Percentiles rank a stretch among this genome's conserved stretches.
These are phyloP conservation scores for Emericellopsis terricola DNA, from an alignment of 495 filamentous ascomycete species.

Conservation along the genomic window DNA sequence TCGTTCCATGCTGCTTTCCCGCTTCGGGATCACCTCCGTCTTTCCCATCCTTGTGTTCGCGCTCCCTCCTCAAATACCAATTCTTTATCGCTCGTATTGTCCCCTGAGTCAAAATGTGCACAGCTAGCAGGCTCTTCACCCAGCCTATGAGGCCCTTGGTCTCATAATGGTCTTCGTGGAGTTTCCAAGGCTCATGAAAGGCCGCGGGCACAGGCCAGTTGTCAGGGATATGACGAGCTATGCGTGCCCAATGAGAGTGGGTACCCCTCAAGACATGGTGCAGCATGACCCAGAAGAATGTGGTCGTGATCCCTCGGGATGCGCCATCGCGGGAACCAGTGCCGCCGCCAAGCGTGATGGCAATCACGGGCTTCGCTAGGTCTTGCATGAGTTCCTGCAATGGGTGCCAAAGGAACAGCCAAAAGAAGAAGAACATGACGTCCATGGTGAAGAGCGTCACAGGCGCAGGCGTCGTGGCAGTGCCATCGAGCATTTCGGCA, in stretches of 20 bases:
- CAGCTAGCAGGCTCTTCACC: constrained; percentile 47
- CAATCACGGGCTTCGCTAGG: constrained; percentile 70
- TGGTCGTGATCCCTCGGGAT: constrained; percentile 55
- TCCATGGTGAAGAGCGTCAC: constrained; percentile 72
- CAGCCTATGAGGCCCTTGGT: constrained; percentile 31
- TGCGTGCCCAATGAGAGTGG: constrained; percentile 42
- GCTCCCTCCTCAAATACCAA: constrained; percentile 36
- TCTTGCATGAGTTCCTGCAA: constrained; percentile 81
- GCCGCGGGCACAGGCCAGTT: constrained; percentile 1
- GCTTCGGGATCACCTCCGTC: constrained; percentile 24
- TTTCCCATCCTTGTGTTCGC: constrained; percentile 19
- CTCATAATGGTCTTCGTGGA: constrained; percentile 22
- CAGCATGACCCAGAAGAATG: constrained; percentile 53
- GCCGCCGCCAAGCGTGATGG: constrained; percentile 7
- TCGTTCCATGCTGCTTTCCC: constrained; percentile 18
- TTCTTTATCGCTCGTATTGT: constrained; percentile 43
- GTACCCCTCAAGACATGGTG: constrained; percentile 2
- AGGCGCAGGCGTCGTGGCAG: constrained; percentile 47
- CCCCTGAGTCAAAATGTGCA: constrained; percentile 82
- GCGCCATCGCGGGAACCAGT: constrained; percentile 49
- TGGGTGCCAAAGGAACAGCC: constrained; percentile 80
- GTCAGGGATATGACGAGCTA: constrained; percentile 17
- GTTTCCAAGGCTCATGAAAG: constrained; percentile 10
- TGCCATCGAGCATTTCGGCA: constrained; percentile 31
- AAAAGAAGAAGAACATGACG: constrained; percentile 59